These are phyloP conservation scores for Tetragonia tetragonoides DNA, from an alignment of 148 eudicot species.

Conservation along the genomic window DNA sequence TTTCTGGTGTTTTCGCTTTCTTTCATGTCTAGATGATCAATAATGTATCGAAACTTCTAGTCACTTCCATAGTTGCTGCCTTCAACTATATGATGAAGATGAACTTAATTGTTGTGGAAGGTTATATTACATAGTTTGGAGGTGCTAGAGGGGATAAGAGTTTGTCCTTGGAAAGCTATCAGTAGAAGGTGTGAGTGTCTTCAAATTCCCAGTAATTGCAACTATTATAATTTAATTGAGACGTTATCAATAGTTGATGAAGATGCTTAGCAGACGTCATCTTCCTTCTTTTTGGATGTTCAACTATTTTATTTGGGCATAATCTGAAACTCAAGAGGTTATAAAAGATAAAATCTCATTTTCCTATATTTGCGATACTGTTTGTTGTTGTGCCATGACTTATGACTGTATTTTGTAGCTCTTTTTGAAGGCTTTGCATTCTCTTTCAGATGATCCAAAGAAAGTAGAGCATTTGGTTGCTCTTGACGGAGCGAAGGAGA, in stretches of 20 bases:
- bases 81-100: too few species aligned
- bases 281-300: too few species aligned
- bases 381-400: background rate
- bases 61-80: background rate
- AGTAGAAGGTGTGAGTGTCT: too few species aligned
- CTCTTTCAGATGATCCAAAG: constrained; percentile 35
- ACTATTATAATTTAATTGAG: too few species aligned
- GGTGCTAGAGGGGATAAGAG: too few species aligned
- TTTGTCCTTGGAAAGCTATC: too few species aligned
- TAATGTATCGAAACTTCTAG: background rate
- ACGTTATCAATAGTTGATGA: too few species aligned
- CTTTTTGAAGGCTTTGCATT: background rate
- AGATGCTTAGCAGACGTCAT: too few species aligned
- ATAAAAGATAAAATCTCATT: background rate
- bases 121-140: too few species aligned
- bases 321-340: background rate
- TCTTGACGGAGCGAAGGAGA: constrained; percentile 43
- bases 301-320: too few species aligned
- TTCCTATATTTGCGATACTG: background rate
- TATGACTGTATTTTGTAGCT: background rate
- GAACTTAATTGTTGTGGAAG: too few species aligned
- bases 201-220: too few species aligned
- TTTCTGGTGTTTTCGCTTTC: background rate
- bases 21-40: background rate
- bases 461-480: constrained; percentile 42